Evolutionary conservation across 164 flowering plant genomes (phyloP), one percentile per base, ranked within the genome.

Genomic region (Brasenia schreberi): DNA sequence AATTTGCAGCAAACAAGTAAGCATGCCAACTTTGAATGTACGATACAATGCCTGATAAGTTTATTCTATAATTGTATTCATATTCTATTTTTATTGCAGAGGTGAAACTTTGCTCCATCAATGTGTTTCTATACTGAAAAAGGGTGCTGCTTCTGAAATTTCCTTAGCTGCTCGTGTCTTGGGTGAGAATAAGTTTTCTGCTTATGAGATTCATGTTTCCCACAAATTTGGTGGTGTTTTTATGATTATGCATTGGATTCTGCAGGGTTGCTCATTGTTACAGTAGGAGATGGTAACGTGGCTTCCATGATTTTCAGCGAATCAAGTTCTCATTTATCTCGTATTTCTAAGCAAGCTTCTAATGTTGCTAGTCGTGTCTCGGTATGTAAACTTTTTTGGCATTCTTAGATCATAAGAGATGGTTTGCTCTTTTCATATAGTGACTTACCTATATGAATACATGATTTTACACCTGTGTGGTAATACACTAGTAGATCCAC

Each of bases 41-140:
- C 4, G 39, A 33, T 33, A 33, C 39, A 33, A 33, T 44, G 11
- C 5, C 7, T 17, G 27, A 5, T 19, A 19, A 14, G 19, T 64
- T 42, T 19, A 42, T 43, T 18, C 4, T 5, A 5, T 17, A 12
- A 64, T 19, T 43, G 9, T 12, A 18, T 42, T 43, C 9, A 16
- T 14, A 27, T 63, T 39, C 3, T 27, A 33, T 23, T 63, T 9
- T 7, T 52, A 6, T 4, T 64, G 23, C 66, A 64, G 66, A 53
- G 66, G 66, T 64, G 66, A 64, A 33, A 64, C 66, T n/a, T 42
- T 64, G 43, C 66, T 64, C n/a, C 66, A 64, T 52, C 66, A 64
- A 18, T 64, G 66, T 43, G 53, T 64, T 64, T 64, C 66, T 17
- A 64, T 64, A 5, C 43, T 64, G 6, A 64, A 64, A 19, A 64